These are phyloP conservation scores for Primulina eburnea DNA, from an alignment of 257 asterid genomes.

Conservation along the genomic window DNA sequence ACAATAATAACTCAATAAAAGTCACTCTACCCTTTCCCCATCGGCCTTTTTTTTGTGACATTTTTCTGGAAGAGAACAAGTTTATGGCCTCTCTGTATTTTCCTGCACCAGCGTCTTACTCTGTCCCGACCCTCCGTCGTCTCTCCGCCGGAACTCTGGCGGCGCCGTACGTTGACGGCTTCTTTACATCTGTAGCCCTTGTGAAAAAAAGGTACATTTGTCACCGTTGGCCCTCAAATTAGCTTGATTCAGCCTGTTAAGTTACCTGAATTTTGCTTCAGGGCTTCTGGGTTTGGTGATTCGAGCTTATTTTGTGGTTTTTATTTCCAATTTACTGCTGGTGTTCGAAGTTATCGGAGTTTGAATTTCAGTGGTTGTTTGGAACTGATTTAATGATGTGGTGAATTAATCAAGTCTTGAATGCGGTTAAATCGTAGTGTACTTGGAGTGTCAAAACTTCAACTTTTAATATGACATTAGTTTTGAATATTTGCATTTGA, in stretches of 20 bases:
- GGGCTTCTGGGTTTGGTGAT: neutral
- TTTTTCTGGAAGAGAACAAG: neutral
- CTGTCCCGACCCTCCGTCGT: constrained; percentile 30
- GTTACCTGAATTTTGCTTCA: neutral
- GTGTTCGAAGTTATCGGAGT: neutral
- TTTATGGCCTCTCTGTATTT: neutral
- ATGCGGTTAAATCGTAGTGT: neutral
- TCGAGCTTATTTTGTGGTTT: neutral
- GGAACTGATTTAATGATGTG: neutral
- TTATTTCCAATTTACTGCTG: neutral
- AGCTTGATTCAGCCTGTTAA: neutral
- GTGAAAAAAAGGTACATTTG: constrained; percentile 30
- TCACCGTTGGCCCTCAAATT: constrained; percentile 1
- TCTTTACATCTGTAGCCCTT: constrained; percentile 2
- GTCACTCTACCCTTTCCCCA: neutral
- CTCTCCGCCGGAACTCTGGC: constrained; percentile 24
- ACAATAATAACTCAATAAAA: too few species aligned
- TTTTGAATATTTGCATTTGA: neutral
- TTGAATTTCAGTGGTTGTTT: constrained; percentile 2
- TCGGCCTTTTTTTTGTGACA: too few species aligned
- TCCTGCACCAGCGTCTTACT: constrained; percentile 25
- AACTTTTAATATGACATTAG: neutral
- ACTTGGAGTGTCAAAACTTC: neutral
- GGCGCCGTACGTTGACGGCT: constrained; percentile 8
- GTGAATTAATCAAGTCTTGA: neutral